Evolutionary conservation across 2,329 filamentous ascomycete genomes (phyloP), one percentile per base, ranked within the genome.

Genomic region (Nigrograna mackinnonii): DNA sequence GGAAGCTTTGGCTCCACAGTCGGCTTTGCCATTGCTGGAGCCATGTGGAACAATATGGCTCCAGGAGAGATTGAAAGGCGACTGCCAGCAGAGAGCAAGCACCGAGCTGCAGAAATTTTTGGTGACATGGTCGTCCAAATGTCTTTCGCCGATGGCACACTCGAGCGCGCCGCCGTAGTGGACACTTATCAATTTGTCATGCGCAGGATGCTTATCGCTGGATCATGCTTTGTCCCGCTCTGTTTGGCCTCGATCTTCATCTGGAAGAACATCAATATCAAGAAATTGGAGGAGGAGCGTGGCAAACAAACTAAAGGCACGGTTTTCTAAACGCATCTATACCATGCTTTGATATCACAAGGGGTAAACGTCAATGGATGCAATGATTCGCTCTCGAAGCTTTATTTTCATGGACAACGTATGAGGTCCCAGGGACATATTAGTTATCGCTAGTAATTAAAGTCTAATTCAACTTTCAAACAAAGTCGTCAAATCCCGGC

Each of bases 251-350:
- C 69, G 2, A 52, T 77, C 13, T 60, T 78, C 60, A 74, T 80
- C 41, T 64, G 58, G 60, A 70, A 62, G 50, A 74, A 82, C 50
- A 71, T 79, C 43, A 73, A 80, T 42, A 58, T 82, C 7, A 68
- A 61, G 46, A 74, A 75, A 61, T 62, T 74, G 14, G 59, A 62
- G 41, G 43, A 57, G 22, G 52, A 60, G 43, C 38, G 54, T 37
- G 58, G 58, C 22, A 62, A 68, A 28, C 78, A 81, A 61, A 71
- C 71, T 6, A 79, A 77, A 67, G 79, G 79, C 34, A 69, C 56
- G 3, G 71, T 81, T 4, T 79, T 79, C 45, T 80, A 72, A 34
- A 32, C 24, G 11, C 24, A 28, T 28, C n/a, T n/a, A n/a, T n/a
- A n/a, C n/a, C n/a, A n/a, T n/a, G n/a, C n/a, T n/a, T n/a, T n/a